phyloP scores from a whole-genome alignment of 805 yeast genomes.

The Brettanomyces naardenensis region DNA sequence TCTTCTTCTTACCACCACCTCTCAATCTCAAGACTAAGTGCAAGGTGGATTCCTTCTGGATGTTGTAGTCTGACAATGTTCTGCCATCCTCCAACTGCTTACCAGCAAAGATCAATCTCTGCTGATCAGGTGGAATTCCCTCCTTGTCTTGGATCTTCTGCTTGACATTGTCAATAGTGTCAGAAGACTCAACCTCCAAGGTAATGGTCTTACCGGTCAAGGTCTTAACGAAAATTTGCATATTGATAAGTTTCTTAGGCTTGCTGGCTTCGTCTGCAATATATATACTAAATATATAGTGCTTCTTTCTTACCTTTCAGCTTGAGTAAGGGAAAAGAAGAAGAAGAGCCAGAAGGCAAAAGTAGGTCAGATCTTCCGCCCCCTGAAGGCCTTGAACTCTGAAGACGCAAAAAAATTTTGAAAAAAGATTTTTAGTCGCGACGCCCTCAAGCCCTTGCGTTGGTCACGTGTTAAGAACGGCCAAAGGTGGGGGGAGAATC shows the following conservation, averaged over 20 bases:
- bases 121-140: constrained; percentile 99
- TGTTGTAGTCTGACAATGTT: constrained; percentile 98
- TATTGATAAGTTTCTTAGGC: constrained; percentile 31
- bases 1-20: constrained; percentile 98
- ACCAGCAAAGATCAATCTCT: constrained; percentile 99
- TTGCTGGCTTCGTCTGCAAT: constrained; percentile 28
- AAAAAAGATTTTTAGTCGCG: no score
- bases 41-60: constrained; percentile 98
- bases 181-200: constrained; percentile 95
- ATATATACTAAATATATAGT: constrained; percentile 9
- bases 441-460: no score
- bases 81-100: constrained; percentile 99
- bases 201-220: constrained; percentile 64
- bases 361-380: not conserved
- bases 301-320: constrained; percentile 31
- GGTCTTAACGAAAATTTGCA: constrained; percentile 53
- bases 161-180: constrained; percentile 95
- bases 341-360: not conserved
- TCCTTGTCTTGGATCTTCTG: constrained; percentile 97
- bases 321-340: constrained; percentile 1
- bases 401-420: no score
- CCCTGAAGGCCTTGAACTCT: no score
- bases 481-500: no score
- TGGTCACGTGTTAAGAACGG: no score
- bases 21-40: constrained; percentile 95